Conservation (phyloP, 23 red algal genomes). For the Gracilaria domingensis region DNA sequence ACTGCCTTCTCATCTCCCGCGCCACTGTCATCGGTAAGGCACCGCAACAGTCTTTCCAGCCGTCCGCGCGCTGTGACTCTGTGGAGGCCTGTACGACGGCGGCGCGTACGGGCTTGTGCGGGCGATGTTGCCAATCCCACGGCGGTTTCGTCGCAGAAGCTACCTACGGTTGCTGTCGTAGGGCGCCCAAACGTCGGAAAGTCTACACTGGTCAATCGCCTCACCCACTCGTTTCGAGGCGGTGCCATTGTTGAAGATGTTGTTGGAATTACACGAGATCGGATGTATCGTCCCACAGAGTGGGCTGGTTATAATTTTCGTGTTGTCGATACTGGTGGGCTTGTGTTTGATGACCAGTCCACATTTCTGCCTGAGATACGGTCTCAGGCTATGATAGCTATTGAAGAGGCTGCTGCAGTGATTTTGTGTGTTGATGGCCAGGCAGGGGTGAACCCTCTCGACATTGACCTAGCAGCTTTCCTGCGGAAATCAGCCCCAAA, state of each 20-base stretch:
- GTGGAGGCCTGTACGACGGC: background rate
- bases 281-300: constrained; percentile 82
- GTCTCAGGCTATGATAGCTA: constrained; percentile 87
- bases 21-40: background rate
- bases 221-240: constrained; percentile 71
- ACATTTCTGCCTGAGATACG: constrained; percentile 93
- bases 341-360: constrained; percentile 96
- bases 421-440: constrained; percentile 90
- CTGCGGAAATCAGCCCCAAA: constrained; percentile 62
- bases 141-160: constrained; percentile 2
- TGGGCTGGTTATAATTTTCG: constrained; percentile 80
- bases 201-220: constrained; percentile 90
- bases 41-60: background rate
- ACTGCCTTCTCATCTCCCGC: constrained; percentile 1
- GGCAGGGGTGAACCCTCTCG: constrained; percentile 85
- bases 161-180: constrained; percentile 89
- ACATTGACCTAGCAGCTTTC: constrained; percentile 86
- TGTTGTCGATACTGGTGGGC: constrained; percentile 96
- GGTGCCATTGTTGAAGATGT: constrained; percentile 94
- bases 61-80: background rate
- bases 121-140: background rate
- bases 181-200: constrained; percentile 99
- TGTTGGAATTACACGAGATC: constrained; percentile 95
- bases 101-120: background rate
- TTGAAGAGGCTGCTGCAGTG: constrained; percentile 78